A percentile compares a stretch with the other conserved stretches of the same genome.
These are phyloP conservation scores for Saturnispora sanitii DNA, from an alignment of 805 yeast genomes.

Conservation along the genomic window DNA sequence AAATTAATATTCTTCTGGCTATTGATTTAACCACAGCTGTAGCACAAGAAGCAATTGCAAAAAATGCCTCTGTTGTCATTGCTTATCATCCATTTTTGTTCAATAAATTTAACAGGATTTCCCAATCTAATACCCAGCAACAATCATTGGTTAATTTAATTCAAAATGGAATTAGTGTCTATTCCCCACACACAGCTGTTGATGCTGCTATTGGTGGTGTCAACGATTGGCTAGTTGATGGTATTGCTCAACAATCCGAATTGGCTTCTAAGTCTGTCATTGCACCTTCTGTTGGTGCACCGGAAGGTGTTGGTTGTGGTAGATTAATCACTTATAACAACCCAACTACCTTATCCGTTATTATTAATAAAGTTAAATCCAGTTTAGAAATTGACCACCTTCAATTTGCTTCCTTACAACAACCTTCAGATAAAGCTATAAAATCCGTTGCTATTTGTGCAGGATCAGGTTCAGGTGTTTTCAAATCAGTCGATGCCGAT, in stretches of 20 bases:
- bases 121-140: conserved; percentile 49
- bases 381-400: conserved; percentile 44
- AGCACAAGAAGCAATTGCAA: conserved; percentile 69
- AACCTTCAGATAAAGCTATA: conserved; percentile 27
- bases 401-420: conserved; percentile 46
- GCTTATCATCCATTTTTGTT: conserved; percentile 96
- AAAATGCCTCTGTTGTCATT: conserved; percentile 47
- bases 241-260: conserved; percentile 26
- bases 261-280: conserved; percentile 29
- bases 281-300: conserved; percentile 32
- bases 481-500: conserved; percentile 53
- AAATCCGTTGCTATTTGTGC: conserved; percentile 78
- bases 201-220: conserved; percentile 93
- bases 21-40: conserved; percentile 80
- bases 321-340: conserved; percentile 44
- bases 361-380: conserved; percentile 44
- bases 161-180: conserved; percentile 74
- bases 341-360: conserved; percentile 33
- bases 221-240: conserved; percentile 79
- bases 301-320: conserved; percentile 71
- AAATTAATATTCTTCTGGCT: conserved; percentile 48
- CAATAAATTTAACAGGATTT: conserved; percentile 72
- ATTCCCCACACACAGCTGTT: conserved; percentile 92
- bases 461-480: conserved; percentile 83
- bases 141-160: conserved; percentile 61